A percentile compares a stretch with the other conserved stretches of the same genome.
phyloP scores from a whole-genome alignment of 176 grass and related monocot genomes.

The Musa itinerans region DNA sequence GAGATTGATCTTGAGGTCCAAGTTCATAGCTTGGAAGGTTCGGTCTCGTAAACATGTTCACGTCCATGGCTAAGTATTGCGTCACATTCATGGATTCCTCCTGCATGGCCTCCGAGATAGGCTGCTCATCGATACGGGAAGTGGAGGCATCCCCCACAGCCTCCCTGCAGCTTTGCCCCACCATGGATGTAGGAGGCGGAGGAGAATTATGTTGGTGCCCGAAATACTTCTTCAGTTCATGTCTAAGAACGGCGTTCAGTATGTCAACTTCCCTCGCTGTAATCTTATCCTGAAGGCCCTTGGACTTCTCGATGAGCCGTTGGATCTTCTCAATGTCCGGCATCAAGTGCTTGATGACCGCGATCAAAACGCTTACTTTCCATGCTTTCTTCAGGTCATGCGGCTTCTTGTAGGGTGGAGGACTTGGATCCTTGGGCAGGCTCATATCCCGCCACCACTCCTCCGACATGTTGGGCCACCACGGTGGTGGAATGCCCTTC shows the following conservation, averaged over 20 bases:
- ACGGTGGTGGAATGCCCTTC: not conserved
- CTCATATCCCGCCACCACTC: not conserved
- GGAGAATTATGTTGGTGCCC: too few relatives aligned
- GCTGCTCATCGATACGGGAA: too few relatives aligned
- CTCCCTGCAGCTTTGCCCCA: too few relatives aligned
- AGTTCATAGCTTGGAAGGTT: too few relatives aligned
- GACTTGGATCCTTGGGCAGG: not conserved
- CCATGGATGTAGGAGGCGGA: too few relatives aligned
- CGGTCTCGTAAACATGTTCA: too few relatives aligned
- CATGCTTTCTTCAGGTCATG: not conserved
- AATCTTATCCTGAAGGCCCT: conserved; percentile 3
- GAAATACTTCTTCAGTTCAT: not conserved
- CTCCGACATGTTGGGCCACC: not conserved
- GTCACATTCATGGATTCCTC: too few relatives aligned
- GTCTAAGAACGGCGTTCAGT: not conserved
- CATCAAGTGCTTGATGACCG: not conserved
- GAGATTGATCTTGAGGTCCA: too few relatives aligned
- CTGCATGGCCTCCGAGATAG: too few relatives aligned
- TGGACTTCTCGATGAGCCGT: not conserved
- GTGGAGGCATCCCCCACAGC: too few relatives aligned
- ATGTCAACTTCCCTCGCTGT: not conserved
- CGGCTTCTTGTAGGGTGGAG: not conserved
- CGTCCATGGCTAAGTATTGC: too few relatives aligned
- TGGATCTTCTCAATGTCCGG: not conserved
- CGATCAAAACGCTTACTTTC: not conserved